Evolutionary conservation across 1,284 basidiomycete genomes (phyloP).

Genomic region (Gomphus bonarii): DNA sequence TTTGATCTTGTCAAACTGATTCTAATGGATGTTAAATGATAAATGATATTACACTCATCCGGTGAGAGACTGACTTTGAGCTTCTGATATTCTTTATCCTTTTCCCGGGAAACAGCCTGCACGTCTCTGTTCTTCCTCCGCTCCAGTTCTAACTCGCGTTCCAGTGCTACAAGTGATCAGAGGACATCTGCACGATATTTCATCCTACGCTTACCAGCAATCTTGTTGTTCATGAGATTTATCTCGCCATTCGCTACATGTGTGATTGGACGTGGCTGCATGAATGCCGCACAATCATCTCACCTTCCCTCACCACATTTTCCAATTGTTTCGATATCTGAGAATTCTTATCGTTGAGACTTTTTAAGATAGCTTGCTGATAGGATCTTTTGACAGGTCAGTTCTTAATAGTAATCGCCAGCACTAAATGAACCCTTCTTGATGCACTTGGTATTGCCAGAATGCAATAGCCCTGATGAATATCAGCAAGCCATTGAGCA

Average conservation of each 20-base stretch:
- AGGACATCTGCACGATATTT: conserved; percentile 7
- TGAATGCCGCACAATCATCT: not conserved
- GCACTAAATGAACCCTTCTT: conserved; percentile 48
- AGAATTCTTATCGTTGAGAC: conserved; percentile 67
- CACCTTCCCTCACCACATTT: conserved; percentile 71
- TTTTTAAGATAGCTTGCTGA: conserved; percentile 70
- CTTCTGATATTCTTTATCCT: conserved; percentile 80
- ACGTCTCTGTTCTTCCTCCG: conserved; percentile 59
- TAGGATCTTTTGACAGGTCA: conserved; percentile 43
- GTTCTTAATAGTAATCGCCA: not conserved
- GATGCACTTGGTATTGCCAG: conserved; percentile 81
- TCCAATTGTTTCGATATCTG: conserved; percentile 74
- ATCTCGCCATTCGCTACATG: conserved; percentile 65
- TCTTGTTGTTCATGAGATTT: conserved; percentile 54
- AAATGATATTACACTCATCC: not conserved
- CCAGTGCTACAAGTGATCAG: conserved; percentile 40
- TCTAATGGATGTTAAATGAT: conserved; percentile 26
- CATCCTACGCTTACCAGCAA: conserved; percentile 33
- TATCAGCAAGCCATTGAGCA: conserved; percentile 1
- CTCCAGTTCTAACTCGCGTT: conserved; percentile 71
- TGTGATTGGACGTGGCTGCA: conserved; percentile 8
- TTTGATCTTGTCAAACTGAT: conserved; percentile 66
- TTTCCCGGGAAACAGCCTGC: conserved; percentile 62
- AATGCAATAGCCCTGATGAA: conserved; percentile 63
- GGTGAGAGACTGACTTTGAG: conserved; percentile 44